Percentiles rank a stretch among this genome's conserved stretches.
Conservation (phyloP, 169 alveolate genomes). For the Besnoitia besnoiti region DNA sequence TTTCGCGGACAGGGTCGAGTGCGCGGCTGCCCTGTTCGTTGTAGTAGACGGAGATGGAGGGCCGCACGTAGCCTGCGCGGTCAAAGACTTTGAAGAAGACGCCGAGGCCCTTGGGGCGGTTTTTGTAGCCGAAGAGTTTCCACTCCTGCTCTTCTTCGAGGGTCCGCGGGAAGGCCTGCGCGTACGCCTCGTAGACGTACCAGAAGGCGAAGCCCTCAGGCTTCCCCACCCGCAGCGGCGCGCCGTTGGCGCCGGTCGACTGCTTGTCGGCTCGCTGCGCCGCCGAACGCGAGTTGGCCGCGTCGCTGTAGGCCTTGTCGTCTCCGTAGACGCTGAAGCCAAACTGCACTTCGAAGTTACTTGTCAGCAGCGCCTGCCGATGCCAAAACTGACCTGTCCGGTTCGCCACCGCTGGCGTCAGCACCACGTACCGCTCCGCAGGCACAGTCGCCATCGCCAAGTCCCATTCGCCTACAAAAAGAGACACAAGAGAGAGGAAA, state of each 20-base stretch:
- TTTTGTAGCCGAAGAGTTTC: conserved; percentile 75
- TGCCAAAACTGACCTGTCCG: conserved; percentile 80
- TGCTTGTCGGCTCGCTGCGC: neutral
- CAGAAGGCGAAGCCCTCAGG: conserved; percentile 79
- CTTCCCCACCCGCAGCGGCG: neutral
- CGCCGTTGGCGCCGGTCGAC: conserved; percentile 1
- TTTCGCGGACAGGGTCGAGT: conserved; percentile 3
- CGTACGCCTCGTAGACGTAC: conserved; percentile 74
- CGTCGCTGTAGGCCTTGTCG: neutral
- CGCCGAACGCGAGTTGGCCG: neutral
- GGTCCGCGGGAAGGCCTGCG: conserved; percentile 67
- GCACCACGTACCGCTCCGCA: conserved; percentile 70
- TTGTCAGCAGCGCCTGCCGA: conserved; percentile 71
- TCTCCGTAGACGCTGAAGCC: conserved; percentile 72
- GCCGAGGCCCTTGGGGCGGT: conserved; percentile 76
- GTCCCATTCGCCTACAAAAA: conserved; percentile 70
- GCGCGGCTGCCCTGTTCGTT: conserved; percentile 52
- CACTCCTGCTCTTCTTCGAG: conserved; percentile 70
- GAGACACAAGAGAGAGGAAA: neutral
- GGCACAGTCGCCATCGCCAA: conserved; percentile 77
- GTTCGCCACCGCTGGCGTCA: conserved; percentile 75
- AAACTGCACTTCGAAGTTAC: conserved; percentile 73
- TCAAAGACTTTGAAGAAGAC: conserved; percentile 73
- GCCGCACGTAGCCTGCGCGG: conserved; percentile 65
- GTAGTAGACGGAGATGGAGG: conserved; percentile 74